These are phyloP conservation scores for barrel medic (Medicago truncatula) DNA, from an alignment of 306 rosid genomes.

Conservation along the genomic window MtrunA17r5.0-ANR NC_053045.1:51409001-51409500, in stretches of 20 bases:
- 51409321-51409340: slow-evolving; percentile 13
- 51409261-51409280: not conserved
- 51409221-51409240: not conserved
- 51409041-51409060: slow-evolving; percentile 64
- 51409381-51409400: slow-evolving; percentile 9
- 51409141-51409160: slow-evolving; percentile 63
- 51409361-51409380: not conserved
- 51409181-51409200: slow-evolving; percentile 41
- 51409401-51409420: slow-evolving; percentile 2
- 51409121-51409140: slow-evolving; percentile 60
- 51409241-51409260: no score
- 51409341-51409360: not conserved
- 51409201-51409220: not conserved
- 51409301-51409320: not conserved
- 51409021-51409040: slow-evolving; percentile 46
- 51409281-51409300: not conserved
- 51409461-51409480: not conserved
- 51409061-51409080: slow-evolving; percentile 65
- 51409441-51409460: not conserved
- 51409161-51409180: slow-evolving; percentile 48
- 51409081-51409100: slow-evolving; percentile 74
- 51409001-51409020: slow-evolving; percentile 64
- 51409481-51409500: no score
- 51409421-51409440: slow-evolving; percentile 6
- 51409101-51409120: slow-evolving; percentile 73